These are phyloP conservation scores for Wilhelminamyces savonicus DNA, from an alignment of 805 yeast genomes.

Conservation along the genomic window DNA sequence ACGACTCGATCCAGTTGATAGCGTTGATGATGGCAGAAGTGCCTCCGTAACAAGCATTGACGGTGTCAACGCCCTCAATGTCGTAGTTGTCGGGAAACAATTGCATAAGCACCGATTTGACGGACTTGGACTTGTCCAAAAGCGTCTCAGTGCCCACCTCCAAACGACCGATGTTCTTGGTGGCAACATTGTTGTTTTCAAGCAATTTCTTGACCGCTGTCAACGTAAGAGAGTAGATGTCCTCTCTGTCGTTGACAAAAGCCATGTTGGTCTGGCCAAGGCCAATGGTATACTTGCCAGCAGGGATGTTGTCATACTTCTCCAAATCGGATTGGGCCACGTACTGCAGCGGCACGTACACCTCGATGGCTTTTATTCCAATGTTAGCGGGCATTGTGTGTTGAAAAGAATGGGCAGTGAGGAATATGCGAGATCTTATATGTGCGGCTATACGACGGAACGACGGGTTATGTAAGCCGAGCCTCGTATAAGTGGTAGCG, in stretches of 20 bases:
- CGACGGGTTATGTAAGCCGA: too few relatives aligned
- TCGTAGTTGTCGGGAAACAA: slow-evolving; percentile 84
- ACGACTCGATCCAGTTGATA: slow-evolving; percentile 92
- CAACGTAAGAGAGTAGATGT: slow-evolving; percentile 87
- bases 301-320: slow-evolving; percentile 73
- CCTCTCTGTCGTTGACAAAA: slow-evolving; percentile 95
- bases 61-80: slow-evolving; percentile 91
- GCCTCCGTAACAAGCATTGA: slow-evolving; percentile 99
- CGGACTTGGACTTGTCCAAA: slow-evolving; percentile 93
- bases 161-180: slow-evolving; percentile 78
- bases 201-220: slow-evolving; percentile 79
- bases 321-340: slow-evolving; percentile 90
- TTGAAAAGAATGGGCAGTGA: too few relatives aligned
- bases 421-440: too few relatives aligned
- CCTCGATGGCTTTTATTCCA: slow-evolving; percentile 95
- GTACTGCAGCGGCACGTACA: slow-evolving; percentile 77
- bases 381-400: slow-evolving; percentile 58
- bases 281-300: slow-evolving; percentile 97
- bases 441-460: too few relatives aligned
- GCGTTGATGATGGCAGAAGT: slow-evolving; percentile 92
- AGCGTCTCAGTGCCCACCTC: slow-evolving; percentile 99
- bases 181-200: slow-evolving; percentile 77
- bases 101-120: slow-evolving; percentile 93
- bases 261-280: slow-evolving; percentile 98
- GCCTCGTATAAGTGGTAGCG: too few relatives aligned